Conservation (phyloP, 441 rosid species). For the Syzygium syzygioides region DNA sequence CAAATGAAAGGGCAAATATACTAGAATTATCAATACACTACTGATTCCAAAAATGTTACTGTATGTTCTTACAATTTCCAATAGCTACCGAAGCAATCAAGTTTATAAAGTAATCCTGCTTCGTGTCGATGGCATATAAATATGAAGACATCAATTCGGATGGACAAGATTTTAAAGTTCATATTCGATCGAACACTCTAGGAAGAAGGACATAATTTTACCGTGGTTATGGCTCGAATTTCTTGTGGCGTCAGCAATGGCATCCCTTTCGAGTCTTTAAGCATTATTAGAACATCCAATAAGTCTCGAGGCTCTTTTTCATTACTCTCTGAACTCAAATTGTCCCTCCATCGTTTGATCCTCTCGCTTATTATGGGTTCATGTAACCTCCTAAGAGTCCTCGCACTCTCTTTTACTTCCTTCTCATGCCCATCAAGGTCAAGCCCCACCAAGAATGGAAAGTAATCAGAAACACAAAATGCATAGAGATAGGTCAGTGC, state of each 20-base stretch:
- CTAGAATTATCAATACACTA: too few species aligned
- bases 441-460: background rate
- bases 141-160: background rate
- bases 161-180: background rate
- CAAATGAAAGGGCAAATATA: too few species aligned
- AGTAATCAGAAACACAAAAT: background rate
- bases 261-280: background rate
- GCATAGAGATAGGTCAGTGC: background rate
- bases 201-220: background rate
- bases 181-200: background rate
- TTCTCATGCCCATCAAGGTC: background rate
- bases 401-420: background rate
- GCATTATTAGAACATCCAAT: background rate
- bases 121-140: background rate
- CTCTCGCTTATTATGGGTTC: background rate
- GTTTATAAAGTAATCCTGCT: background rate
- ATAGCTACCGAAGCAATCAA: too few species aligned
- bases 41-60: too few species aligned
- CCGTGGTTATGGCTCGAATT: background rate
- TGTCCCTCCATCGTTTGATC: background rate
- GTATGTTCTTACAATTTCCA: too few species aligned
- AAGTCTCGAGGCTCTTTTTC: background rate
- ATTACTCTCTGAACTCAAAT: background rate
- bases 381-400: background rate
- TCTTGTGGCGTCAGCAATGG: background rate